Evolutionary conservation across 2,329 filamentous ascomycete species (phyloP).

Genomic region (Paecilomyces variotii): DNA sequence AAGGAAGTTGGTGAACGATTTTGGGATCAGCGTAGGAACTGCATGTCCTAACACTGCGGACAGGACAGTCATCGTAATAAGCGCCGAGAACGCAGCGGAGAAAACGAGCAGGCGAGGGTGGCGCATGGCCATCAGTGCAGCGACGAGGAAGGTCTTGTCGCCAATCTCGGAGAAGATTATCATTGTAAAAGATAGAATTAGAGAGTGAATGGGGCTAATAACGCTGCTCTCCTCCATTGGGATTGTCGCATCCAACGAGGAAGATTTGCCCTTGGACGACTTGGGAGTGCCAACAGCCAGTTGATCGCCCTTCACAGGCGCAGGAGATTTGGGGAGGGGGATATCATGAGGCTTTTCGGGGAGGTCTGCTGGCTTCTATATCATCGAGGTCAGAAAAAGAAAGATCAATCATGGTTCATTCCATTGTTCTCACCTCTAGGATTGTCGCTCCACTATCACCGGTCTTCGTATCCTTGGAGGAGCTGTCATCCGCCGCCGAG

Average conservation of each 20-base stretch:
- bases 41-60: conserved; percentile 90
- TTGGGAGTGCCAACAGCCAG: conserved; percentile 22
- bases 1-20: conserved; percentile 80
- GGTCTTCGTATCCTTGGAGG: conserved; percentile 29
- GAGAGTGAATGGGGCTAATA: conserved; percentile 78
- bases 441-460: conserved; percentile 37
- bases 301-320: conserved; percentile 32
- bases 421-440: conserved; percentile 44
- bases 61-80: conserved; percentile 89
- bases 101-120: conserved; percentile 91
- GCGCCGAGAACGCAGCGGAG: conserved; percentile 82
- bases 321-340: conserved; percentile 55
- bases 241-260: not conserved
- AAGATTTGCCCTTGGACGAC: conserved; percentile 20
- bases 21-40: conserved; percentile 81
- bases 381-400: conserved; percentile 1
- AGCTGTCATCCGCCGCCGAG: conserved; percentile 23
- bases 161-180: conserved; percentile 95
- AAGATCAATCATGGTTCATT: not conserved
- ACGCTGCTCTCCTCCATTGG: conserved; percentile 29
- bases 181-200: conserved; percentile 89
- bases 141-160: conserved; percentile 97
- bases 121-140: conserved; percentile 98
- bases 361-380: conserved; percentile 70
- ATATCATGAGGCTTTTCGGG: conserved; percentile 71